Base-by-base conservation (phyloP, 768 basidiomycete genomes). In the Macrolepiota fuliginosa region DNA sequence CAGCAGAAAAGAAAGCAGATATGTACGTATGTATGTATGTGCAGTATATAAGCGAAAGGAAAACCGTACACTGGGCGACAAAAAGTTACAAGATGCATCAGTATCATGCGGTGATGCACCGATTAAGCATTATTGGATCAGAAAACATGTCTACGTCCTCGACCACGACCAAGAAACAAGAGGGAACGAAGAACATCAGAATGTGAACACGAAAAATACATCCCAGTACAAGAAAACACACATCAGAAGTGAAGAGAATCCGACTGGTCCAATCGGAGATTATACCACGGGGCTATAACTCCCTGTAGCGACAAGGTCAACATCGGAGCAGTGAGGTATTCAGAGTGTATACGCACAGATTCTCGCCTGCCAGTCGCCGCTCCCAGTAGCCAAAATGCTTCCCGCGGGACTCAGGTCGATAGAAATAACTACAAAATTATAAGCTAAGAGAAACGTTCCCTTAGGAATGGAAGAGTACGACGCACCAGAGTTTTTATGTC, bases 331-430 rank as follows among this genome's bases (percentile, higher is more conserved):
- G 35, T 5, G 7, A 24, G 10, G 10, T 7, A 39, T 39, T 19
- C 13, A 19, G n/a, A 15, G 17, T 3, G 17, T 22, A 42, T 35
- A 72, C 71, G 50, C 42, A 73, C 74, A 75, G 67, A 75, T 75
- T 35, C 73, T 67, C 17, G 72, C 72, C 52, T 72, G 71, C 71
- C 72, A 72, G 63, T 75, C 74, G 15, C 74, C 72, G 60, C 73
- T 74, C 3, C 74, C 74, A 4, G 73, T 74, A 2, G 74, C 73
- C 17, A 75, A 64, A n/a, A 71, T 61, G 40, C 65, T 70, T n/a
- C 73, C 71, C n/a, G 68, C 66, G 4, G 72, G 73, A 58, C 72
- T 75, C 36, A 74, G 54, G 63, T 73, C 74, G 53, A 74, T 70
- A 4, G 73, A 74, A 15, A 73, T 72, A 13, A 75, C 74, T 71